A percentile compares a stretch with the other conserved stretches of the same genome.
These are phyloP conservation scores for Macrotyloma uniflorum DNA, from an alignment of 306 rosid genomes.

Conservation along the genomic window DNA sequence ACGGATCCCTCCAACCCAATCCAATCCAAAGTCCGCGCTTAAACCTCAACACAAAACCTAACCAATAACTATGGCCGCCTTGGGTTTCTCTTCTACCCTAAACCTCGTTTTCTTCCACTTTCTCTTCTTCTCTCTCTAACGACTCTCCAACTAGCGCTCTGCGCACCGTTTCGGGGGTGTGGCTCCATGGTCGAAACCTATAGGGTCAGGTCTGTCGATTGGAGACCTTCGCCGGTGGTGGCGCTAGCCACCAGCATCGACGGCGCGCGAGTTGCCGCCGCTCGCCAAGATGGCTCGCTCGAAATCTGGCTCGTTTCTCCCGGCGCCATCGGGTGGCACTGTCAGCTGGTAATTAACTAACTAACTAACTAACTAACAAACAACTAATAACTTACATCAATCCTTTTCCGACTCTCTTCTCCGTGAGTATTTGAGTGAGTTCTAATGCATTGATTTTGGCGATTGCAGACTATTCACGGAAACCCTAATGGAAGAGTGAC, in stretches of 20 bases:
- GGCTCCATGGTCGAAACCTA: conserved; percentile 54
- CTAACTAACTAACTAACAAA: neutral
- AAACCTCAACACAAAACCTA: conserved; percentile 32
- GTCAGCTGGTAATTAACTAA: conserved; percentile 64
- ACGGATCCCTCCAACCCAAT: neutral
- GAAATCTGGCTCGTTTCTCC: conserved; percentile 99
- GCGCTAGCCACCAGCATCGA: conserved; percentile 86
- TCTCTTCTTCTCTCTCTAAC: neutral
- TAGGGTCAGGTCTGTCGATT: conserved; percentile 60
- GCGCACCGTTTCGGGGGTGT: neutral
- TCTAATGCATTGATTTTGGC: neutral
- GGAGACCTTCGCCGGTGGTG: conserved; percentile 83
- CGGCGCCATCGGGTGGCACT: conserved; percentile 95
- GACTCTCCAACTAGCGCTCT: neutral
- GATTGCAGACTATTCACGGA: conserved; percentile 77
- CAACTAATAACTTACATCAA: too few relatives aligned
- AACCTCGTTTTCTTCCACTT: neutral
- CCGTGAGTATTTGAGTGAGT: neutral
- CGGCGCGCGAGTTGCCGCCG: conserved; percentile 83
- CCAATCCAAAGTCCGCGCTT: conserved; percentile 12
- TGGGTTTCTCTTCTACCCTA: neutral
- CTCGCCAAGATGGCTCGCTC: conserved; percentile 85
- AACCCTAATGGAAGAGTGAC: conserved; percentile 66
- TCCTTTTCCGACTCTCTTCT: neutral
- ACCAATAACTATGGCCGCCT: conserved; percentile 17